Evolutionary conservation across 129 eudicot species (phyloP).

Genomic region (Pittosporum tobira): DNA sequence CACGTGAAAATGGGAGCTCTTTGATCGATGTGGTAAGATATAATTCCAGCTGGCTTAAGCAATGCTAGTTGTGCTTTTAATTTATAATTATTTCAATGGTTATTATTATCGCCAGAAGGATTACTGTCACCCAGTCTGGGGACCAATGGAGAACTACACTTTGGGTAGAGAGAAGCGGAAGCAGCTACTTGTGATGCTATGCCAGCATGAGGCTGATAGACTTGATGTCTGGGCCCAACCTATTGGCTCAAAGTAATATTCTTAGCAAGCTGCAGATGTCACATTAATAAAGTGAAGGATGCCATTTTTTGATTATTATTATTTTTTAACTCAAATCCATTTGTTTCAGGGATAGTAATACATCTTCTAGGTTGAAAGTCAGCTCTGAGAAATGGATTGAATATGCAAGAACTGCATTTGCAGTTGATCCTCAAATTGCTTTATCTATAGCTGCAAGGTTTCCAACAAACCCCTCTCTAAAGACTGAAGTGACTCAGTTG

Average conservation of each 20-base stretch:
- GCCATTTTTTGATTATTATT: neutral
- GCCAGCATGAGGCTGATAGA: slow-evolving; percentile 94
- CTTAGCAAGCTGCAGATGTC: neutral
- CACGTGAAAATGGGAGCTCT: slow-evolving; percentile 60
- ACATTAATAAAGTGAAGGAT: slow-evolving; percentile 1
- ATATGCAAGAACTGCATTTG: slow-evolving; percentile 78
- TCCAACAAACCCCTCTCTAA: slow-evolving; percentile 65
- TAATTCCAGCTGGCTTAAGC: slow-evolving; percentile 5
- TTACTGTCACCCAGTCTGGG: slow-evolving; percentile 92
- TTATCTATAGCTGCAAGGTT: slow-evolving; percentile 79
- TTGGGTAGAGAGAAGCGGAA: slow-evolving; percentile 77
- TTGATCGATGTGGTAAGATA: slow-evolving; percentile 50
- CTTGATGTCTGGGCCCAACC: slow-evolving; percentile 99
- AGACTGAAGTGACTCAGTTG: slow-evolving; percentile 66
- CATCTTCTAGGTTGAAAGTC: slow-evolving; percentile 50
- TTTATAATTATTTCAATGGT: slow-evolving; percentile 8
- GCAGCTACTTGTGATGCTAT: slow-evolving; percentile 85
- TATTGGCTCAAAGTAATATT: slow-evolving; percentile 67
- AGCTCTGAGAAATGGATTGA: slow-evolving; percentile 92
- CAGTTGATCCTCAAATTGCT: slow-evolving; percentile 93
- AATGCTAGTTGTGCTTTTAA: slow-evolving; percentile 14
- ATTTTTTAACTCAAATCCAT: slow-evolving; percentile 8
- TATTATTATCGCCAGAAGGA: slow-evolving; percentile 61
- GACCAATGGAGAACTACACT: slow-evolving; percentile 61
- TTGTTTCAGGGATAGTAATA: slow-evolving; percentile 53